A percentile compares a stretch with the other conserved stretches of the same genome.
These are phyloP conservation scores for Gossypium stocksii DNA, from an alignment of 345 rosid genomes.

Conservation along the genomic window DNA sequence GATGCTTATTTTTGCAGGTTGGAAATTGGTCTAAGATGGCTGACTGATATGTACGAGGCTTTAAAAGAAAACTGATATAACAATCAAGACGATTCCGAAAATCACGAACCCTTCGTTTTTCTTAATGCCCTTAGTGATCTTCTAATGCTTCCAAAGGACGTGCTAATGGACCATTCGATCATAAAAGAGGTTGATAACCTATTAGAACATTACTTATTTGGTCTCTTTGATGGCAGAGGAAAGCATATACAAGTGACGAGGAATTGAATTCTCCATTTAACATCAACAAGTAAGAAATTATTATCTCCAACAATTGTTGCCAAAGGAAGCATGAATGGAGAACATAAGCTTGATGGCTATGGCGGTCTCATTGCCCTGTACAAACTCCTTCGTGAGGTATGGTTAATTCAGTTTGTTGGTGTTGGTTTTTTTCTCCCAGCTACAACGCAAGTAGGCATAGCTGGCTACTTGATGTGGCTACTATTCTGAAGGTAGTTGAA, in stretches of 20 bases:
- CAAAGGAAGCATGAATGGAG: not conserved
- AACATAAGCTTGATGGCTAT: not conserved
- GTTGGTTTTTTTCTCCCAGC: too few relatives aligned
- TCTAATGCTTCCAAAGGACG: conserved; percentile 1
- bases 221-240: not conserved
- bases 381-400: not conserved
- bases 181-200: not conserved
- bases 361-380: not conserved
- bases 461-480: too few relatives aligned
- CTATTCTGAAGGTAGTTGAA: too few relatives aligned
- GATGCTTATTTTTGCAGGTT: not conserved
- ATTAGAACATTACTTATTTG: not conserved
- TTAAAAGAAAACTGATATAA: not conserved
- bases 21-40: not conserved
- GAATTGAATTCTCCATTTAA: not conserved
- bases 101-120: not conserved
- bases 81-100: not conserved
- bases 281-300: not conserved
- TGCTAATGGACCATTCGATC: not conserved
- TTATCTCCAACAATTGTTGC: not conserved
- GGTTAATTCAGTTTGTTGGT: not conserved
- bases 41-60: not conserved
- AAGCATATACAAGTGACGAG: not conserved
- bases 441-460: too few relatives aligned
- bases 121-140: conserved; percentile 1